These are phyloP conservation scores for Gaeumannomyces sp. DNA, from an alignment of 2,329 filamentous ascomycete genomes.

Conservation along the genomic window DNA sequence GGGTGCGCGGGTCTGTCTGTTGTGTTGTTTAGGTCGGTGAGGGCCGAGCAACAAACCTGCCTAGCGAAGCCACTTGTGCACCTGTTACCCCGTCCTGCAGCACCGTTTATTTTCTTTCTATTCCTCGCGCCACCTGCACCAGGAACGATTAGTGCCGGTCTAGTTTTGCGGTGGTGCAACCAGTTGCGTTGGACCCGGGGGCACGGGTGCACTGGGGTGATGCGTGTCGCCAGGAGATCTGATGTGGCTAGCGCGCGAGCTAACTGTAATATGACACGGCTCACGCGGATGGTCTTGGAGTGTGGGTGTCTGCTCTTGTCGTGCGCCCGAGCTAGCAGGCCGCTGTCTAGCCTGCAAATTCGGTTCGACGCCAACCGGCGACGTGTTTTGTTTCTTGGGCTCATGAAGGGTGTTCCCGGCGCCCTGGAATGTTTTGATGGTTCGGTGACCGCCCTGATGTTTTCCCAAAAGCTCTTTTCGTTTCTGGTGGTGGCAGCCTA, in stretches of 20 bases:
- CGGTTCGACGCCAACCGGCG: not conserved
- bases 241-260: not conserved
- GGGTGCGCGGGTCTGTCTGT: too few species aligned
- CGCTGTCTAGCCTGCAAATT: not conserved
- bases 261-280: not conserved
- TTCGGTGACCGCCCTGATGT: too few species aligned
- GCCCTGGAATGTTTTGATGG: not conserved
- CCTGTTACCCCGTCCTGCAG: not conserved
- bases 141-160: too few species aligned
- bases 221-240: not conserved
- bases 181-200: too few species aligned
- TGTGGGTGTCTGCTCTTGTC: not conserved
- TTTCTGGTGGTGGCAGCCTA: too few species aligned
- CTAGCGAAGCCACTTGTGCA: too few species aligned
- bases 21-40: too few species aligned
- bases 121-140: too few species aligned
- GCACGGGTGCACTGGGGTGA: too few species aligned
- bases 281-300: not conserved
- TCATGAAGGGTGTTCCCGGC: not conserved
- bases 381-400: not conserved
- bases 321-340: not conserved
- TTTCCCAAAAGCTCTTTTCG: too few species aligned
- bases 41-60: not conserved
- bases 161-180: too few species aligned
- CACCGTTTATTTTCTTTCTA: not conserved